Percentiles rank a stretch among this genome's conserved stretches.
Conservation (phyloP, 495 filamentous ascomycete genomes). For the Hypoxylon intermedium region DNA sequence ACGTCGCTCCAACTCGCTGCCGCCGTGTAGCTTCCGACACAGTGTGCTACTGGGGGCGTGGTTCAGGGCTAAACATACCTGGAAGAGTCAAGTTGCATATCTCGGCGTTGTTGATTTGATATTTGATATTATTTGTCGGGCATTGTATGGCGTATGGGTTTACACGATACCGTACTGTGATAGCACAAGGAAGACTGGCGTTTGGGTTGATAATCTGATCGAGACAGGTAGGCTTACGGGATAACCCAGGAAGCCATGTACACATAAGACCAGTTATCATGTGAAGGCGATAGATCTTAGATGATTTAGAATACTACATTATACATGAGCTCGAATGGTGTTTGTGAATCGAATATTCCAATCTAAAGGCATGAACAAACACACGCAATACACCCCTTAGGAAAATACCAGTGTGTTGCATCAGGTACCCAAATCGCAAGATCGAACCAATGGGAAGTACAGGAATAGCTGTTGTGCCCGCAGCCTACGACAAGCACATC, state of each 20-base stretch:
- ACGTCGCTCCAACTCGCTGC: background rate
- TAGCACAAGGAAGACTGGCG: conserved; percentile 34
- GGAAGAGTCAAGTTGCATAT: too few species aligned
- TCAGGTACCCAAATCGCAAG: conserved; percentile 17
- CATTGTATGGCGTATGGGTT: conserved; percentile 19
- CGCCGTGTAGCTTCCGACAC: background rate
- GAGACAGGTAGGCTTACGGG: background rate
- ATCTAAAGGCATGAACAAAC: too few species aligned
- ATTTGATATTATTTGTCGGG: background rate
- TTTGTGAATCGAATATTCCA: too few species aligned
- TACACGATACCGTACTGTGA: conserved; percentile 19
- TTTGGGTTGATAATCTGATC: conserved; percentile 10
- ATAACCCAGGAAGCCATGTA: too few species aligned
- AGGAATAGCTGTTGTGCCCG: conserved; percentile 11
- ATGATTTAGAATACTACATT: background rate
- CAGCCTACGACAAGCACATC: conserved; percentile 11
- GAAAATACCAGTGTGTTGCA: too few species aligned
- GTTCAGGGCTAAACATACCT: background rate
- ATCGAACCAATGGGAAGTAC: conserved; percentile 33
- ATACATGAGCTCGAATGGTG: too few species aligned
- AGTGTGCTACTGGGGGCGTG: too few species aligned
- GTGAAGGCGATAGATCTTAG: background rate
- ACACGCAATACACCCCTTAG: too few species aligned
- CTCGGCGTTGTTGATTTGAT: conserved; percentile 15
- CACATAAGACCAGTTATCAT: background rate